Base-by-base conservation (phyloP, 768 basidiomycete species). In the Cystobasidium onofrii region DNA sequence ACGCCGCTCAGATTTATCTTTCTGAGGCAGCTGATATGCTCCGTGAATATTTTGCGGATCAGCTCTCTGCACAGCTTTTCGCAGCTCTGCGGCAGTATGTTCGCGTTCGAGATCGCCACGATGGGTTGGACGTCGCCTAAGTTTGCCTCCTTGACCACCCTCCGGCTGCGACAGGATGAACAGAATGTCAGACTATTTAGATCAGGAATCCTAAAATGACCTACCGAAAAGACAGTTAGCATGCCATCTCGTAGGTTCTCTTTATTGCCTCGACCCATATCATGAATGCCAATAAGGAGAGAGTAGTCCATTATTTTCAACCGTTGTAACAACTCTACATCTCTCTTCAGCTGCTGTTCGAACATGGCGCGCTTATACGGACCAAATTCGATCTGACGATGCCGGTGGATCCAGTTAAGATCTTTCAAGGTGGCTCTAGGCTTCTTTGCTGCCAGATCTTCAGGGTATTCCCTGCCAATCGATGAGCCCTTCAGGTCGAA, bases 231-330 rank as follows among this genome's bases (percentile, higher is more conserved):
- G 52, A 97, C 90, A 77, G 89, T 90, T 66, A 98, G 85, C 60
- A 91, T 93, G 78, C 90, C 94, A 77, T 89, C 87, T 77, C 96
- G 85, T 46, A 98, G 83, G 76, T 95, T 93, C 77, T 99, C 95
- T 78, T 86, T 85, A 80, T 98, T 98, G 1, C 95, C 96, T 50
- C 93, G 83, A 76, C 84, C 85, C 87, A 94, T 88, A 78, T 88
- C 90, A 82, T 99, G 96, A 60, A 96, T 91, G 0, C 96, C 96
- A 18, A 98, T 88, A 54, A 99, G 85, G 29, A 99, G 83, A 76
- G 90, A 91, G 80, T 99, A 98, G 81, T 98, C 96, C 94, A 98
- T 97, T 71, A 99, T 94, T 54, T 87, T 83, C 23, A 96, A 84
- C 76, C 82, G 81, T 82, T 89, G 89, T 80, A 99, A 81, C 76